Conservation (phyloP, 495 filamentous ascomycete species). For the Talaromyces ruber region DNA sequence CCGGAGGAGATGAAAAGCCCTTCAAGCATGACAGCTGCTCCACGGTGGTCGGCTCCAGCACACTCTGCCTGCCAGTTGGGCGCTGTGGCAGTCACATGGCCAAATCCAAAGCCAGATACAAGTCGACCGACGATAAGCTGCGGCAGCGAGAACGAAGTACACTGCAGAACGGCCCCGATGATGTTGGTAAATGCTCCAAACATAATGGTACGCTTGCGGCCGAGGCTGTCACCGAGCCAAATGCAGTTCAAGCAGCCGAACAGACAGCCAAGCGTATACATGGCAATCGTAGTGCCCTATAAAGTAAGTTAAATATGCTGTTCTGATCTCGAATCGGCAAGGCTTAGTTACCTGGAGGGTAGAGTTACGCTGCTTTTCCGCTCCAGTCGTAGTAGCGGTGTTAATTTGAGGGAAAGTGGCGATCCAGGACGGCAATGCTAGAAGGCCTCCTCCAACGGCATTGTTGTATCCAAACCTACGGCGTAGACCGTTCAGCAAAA, state of each 20-base stretch:
- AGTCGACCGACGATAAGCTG: constrained; percentile 60
- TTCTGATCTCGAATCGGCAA: too few relatives aligned
- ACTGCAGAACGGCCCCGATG: constrained; percentile 54
- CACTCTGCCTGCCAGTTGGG: constrained; percentile 59
- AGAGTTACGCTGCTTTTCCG: too few relatives aligned
- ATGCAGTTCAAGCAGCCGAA: constrained; percentile 52
- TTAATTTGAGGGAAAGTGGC: too few relatives aligned
- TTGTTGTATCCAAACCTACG: too few relatives aligned
- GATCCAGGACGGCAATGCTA: too few relatives aligned
- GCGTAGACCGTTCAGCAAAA: too few relatives aligned
- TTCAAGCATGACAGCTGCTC: constrained; percentile 50
- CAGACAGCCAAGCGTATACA: constrained; percentile 60
- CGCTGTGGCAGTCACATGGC: constrained; percentile 50
- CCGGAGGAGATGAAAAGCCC: constrained; percentile 51
- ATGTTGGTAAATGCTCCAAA: constrained; percentile 44
- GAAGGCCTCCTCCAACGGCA: too few relatives aligned
- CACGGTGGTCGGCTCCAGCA: constrained; percentile 46
- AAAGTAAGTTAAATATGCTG: too few relatives aligned
- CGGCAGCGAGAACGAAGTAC: constrained; percentile 48
- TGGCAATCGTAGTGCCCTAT: constrained; percentile 45
- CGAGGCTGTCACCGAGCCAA: constrained; percentile 48
- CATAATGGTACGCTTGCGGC: constrained; percentile 47
- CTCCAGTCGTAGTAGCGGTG: too few relatives aligned
- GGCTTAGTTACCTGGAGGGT: too few relatives aligned
- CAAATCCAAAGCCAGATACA: constrained; percentile 54